Conservation (phyloP, 129 eudicot genomes). For the Helichrysum umbraculigerum region DNA sequence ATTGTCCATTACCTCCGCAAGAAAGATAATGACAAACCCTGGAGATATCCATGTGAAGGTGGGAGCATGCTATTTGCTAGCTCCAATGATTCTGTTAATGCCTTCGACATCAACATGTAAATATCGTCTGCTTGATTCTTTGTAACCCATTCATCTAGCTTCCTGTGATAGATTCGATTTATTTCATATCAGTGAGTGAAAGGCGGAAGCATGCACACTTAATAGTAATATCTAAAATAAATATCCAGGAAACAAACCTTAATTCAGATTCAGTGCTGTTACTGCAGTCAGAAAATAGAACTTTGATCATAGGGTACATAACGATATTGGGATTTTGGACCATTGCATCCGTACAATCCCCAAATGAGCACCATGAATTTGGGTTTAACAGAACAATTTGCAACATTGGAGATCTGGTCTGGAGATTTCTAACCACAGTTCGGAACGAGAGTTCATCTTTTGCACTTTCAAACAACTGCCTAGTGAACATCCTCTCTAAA, state of each 20-base stretch:
- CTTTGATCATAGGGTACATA: slow-evolving; percentile 65
- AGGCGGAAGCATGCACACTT: neutral
- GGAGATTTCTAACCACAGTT: slow-evolving; percentile 70
- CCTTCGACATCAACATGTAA: slow-evolving; percentile 65
- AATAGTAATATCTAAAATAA: neutral
- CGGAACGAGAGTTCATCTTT: slow-evolving; percentile 91
- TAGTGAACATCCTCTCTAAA: slow-evolving; percentile 83
- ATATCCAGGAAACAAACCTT: slow-evolving; percentile 45
- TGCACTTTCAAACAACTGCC: slow-evolving; percentile 79
- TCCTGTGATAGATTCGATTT: slow-evolving; percentile 27
- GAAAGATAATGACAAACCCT: slow-evolving; percentile 62
- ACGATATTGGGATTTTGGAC: slow-evolving; percentile 41
- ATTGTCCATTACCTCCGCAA: slow-evolving; percentile 44
- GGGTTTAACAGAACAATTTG: slow-evolving; percentile 85
- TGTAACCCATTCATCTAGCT: slow-evolving; percentile 55
- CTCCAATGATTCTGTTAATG: slow-evolving; percentile 48
- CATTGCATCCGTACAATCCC: slow-evolving; percentile 47
- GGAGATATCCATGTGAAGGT: slow-evolving; percentile 54
- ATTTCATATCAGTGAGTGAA: neutral
- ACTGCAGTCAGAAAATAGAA: slow-evolving; percentile 63
- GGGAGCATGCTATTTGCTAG: slow-evolving; percentile 54
- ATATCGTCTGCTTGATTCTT: slow-evolving; percentile 83
- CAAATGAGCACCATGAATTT: slow-evolving; percentile 77
- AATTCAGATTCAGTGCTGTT: slow-evolving; percentile 38
- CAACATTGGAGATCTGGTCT: slow-evolving; percentile 54